These are phyloP conservation scores for Leptodontidium sp. DNA, from an alignment of 2,329 filamentous ascomycete species.

Conservation along the genomic window DNA sequence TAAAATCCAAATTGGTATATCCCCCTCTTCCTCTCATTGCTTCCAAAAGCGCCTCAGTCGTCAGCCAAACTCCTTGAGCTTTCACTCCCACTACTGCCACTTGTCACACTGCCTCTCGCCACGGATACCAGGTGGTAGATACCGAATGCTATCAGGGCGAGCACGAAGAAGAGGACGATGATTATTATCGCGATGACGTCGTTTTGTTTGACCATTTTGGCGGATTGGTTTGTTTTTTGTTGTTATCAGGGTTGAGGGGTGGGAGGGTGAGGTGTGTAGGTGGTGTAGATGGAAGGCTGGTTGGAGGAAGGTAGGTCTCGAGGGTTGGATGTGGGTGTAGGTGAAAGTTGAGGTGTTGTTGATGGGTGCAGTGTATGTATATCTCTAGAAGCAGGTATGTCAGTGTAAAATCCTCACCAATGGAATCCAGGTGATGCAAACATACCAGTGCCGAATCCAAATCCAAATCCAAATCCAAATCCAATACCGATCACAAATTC, in stretches of 20 bases:
- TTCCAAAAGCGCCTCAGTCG: slow-evolving; percentile 32
- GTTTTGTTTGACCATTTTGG: slow-evolving; percentile 68
- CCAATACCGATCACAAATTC: neutral
- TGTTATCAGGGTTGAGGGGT: neutral
- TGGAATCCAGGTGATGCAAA: neutral
- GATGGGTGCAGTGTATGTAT: neutral
- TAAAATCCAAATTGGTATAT: slow-evolving; percentile 15
- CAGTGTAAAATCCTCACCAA: neutral
- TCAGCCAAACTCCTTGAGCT: slow-evolving; percentile 42
- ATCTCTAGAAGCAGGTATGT: neutral
- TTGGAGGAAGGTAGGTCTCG: neutral
- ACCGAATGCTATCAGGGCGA: slow-evolving; percentile 67
- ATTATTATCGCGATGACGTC: slow-evolving; percentile 74
- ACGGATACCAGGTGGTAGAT: slow-evolving; percentile 68
- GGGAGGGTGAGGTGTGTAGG: slow-evolving; percentile 8
- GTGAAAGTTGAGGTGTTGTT: slow-evolving; percentile 5
- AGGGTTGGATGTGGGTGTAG: neutral
- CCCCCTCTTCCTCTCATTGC: neutral
- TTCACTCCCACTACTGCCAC: slow-evolving; percentile 32
- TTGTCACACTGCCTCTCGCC: slow-evolving; percentile 46
- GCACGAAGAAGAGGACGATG: slow-evolving; percentile 70
- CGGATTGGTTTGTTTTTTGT: slow-evolving; percentile 33
- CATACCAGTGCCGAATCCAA: neutral
- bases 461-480: neutral
- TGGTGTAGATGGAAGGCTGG: neutral